Evolutionary conservation across 768 basidiomycete genomes (phyloP), one percentile per base, ranked within the genome.

Genomic region (Tricholomella constricta): DNA sequence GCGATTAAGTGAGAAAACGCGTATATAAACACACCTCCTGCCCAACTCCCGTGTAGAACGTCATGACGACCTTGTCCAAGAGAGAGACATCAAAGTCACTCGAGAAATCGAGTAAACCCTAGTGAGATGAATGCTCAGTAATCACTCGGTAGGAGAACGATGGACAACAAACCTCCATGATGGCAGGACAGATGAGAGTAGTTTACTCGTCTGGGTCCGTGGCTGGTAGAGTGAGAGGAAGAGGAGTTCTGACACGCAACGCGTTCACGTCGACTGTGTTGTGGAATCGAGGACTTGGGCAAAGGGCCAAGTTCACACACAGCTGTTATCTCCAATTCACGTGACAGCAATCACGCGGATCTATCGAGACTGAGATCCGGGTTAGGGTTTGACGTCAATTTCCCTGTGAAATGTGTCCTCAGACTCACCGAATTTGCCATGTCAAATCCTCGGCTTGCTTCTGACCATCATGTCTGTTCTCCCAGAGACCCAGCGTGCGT

Each of bases 61-160:
- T 83, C 76, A 88, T 88, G 44, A 94, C 92, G 64, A 98, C 91
- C 72, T 87, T 90, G 77, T 99, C 97, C 73, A 98, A 80, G 57
- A 98, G 81, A 56, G 79, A 73, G 70, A 97, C 86, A 81, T 98
- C 94, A 73, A 98, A 91, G 65, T 96, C 94, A 64, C 82, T 84
- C 62, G 87, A 87, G 78, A 95, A 94, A 81, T 97, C 94, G 69
- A 97, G 88, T 63, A 97, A 80, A 71, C 79, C 84, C 94, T 97
- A n/a, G 58, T 37, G 55, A 50, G 51, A 19, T 45, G 23, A 49
- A 45, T 48, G 60, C 55, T 62, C 54, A 58, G 52, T 69, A 52
- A 68, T 62, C n/a, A 63, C 43, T 20, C 31, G n/a, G 49, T 44
- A 45, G 57, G 32, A 56, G 41, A 52, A 23, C 38, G 19, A 55